Conservation (phyloP, 352 stramenopile genomes). For the Pythium chondricola region DNA sequence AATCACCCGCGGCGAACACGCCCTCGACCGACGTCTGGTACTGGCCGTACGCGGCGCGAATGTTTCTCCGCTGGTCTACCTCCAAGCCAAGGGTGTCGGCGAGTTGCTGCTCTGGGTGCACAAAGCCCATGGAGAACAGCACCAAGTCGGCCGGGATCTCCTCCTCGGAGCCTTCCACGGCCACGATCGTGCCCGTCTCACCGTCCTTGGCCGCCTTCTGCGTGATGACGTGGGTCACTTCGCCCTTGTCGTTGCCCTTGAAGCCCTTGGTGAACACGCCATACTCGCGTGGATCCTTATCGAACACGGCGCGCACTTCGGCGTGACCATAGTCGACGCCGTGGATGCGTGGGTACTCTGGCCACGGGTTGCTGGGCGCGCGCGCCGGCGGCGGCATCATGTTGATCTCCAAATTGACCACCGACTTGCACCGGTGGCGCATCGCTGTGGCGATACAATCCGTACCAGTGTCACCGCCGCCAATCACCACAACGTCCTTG, state of each 20-base stretch:
- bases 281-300: slow-evolving; percentile 87
- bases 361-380: slow-evolving; percentile 94
- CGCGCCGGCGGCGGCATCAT: slow-evolving; percentile 86
- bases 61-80: slow-evolving; percentile 94
- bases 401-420: slow-evolving; percentile 97
- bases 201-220: slow-evolving; percentile 46
- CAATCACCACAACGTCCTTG: slow-evolving; percentile 98
- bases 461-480: slow-evolving; percentile 94
- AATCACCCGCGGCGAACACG: slow-evolving; percentile 97
- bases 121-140: slow-evolving; percentile 97
- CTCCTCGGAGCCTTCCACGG: slow-evolving; percentile 85
- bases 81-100: slow-evolving; percentile 86
- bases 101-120: slow-evolving; percentile 91
- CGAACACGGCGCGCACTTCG: slow-evolving; percentile 90
- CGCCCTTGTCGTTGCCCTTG: slow-evolving; percentile 63
- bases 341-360: slow-evolving; percentile 96
- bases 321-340: slow-evolving; percentile 98
- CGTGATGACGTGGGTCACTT: slow-evolving; percentile 75
- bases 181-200: slow-evolving; percentile 62
- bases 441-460: slow-evolving; percentile 98
- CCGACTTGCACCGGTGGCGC: slow-evolving; percentile 94
- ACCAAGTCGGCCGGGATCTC: slow-evolving; percentile 93
- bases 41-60: slow-evolving; percentile 89
- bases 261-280: slow-evolving; percentile 71
- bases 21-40: slow-evolving; percentile 93